Conservation (phyloP, 202 grass and related monocot genomes). For the Panicum virgatum region DNA sequence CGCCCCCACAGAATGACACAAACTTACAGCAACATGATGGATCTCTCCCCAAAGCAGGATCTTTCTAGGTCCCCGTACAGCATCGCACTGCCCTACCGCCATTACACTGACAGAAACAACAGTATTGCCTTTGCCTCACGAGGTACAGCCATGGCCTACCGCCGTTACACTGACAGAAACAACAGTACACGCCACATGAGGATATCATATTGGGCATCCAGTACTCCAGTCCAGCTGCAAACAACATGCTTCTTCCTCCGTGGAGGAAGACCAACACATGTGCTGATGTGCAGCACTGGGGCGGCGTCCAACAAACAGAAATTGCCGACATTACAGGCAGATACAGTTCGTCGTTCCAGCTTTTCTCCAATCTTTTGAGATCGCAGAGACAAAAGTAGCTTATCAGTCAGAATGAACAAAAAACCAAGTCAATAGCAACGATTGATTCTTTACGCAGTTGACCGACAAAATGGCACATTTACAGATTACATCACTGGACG, state of each 20-base stretch:
- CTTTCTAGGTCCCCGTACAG: slow-evolving; percentile 1
- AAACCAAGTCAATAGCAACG: background rate
- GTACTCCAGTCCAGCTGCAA: background rate
- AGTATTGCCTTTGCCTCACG: background rate
- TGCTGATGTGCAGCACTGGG: too few relatives aligned
- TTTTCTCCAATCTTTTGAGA: background rate
- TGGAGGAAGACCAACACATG: background rate
- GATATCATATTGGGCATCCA: too few relatives aligned
- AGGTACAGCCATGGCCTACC: slow-evolving; percentile 20
- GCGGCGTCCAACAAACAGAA: background rate
- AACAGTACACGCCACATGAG: background rate
- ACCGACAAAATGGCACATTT: slow-evolving; percentile 27
- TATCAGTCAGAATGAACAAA: background rate
- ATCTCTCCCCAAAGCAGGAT: background rate
- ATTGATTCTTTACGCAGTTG: slow-evolving; percentile 16
- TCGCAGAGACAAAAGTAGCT: too few relatives aligned
- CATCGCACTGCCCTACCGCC: background rate
- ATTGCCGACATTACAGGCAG: slow-evolving; percentile 10
- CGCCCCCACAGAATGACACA: slow-evolving; percentile 4
- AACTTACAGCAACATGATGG: background rate
- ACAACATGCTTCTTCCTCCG: background rate
- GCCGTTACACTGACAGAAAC: background rate
- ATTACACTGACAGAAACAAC: background rate
- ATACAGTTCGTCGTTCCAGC: background rate
- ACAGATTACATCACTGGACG: slow-evolving; percentile 23